Evolutionary conservation across 2,329 filamentous ascomycete genomes (phyloP).

Genomic region (Ilyonectria mors-panacis): DNA sequence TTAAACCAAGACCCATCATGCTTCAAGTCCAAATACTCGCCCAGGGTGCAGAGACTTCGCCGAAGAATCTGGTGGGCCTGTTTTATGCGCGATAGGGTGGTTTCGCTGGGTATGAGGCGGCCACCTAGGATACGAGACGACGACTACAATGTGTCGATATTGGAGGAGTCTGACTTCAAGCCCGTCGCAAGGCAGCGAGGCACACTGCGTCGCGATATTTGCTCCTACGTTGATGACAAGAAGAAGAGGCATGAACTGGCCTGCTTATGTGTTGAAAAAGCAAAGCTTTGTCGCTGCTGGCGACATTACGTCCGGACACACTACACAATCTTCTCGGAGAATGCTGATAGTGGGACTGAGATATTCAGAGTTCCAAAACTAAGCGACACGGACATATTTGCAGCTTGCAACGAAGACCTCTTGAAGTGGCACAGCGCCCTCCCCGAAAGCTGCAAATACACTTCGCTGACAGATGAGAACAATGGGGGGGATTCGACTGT

Average conservation of each 20-base stretch:
- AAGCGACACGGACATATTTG: conserved; percentile 14
- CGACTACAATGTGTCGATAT: conserved; percentile 92
- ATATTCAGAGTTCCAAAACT: conserved; percentile 3
- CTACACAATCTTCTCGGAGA: conserved; percentile 85
- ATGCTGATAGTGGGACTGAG: conserved; percentile 78
- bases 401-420: conserved; percentile 77
- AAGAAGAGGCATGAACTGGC: conserved; percentile 70
- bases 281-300: conserved; percentile 88
- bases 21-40: conserved; percentile 75
- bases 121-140: conserved; percentile 92
- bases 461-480: conserved; percentile 59
- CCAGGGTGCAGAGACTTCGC: conserved; percentile 82
- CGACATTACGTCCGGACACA: conserved; percentile 89
- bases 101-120: conserved; percentile 91
- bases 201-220: neutral
- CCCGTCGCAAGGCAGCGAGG: neutral
- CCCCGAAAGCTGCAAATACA: conserved; percentile 79
- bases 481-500: conserved; percentile 59
- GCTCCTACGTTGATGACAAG: conserved; percentile 7
- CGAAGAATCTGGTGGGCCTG: conserved; percentile 98
- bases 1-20: conserved; percentile 85
- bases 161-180: conserved; percentile 87
- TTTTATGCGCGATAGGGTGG: conserved; percentile 92
- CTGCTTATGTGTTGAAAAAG: conserved; percentile 89
- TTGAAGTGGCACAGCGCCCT: conserved; percentile 80